Evolutionary conservation across 352 stramenopile genomes (phyloP).

Genomic region (Globisporangium spiculum): DNA sequence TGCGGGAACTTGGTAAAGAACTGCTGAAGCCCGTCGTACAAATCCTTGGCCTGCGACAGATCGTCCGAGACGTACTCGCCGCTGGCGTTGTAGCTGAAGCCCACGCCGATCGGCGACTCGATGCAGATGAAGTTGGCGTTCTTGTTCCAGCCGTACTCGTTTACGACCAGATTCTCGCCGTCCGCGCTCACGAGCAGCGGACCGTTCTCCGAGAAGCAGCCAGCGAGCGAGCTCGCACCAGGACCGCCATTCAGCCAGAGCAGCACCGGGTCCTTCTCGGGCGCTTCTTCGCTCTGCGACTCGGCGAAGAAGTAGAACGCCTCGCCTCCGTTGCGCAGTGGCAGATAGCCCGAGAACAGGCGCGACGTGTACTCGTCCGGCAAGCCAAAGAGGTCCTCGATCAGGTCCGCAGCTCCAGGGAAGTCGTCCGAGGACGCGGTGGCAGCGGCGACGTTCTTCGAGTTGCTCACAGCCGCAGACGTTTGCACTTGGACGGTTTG

Average conservation of each 20-base stretch:
- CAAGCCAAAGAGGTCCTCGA: conserved; percentile 15
- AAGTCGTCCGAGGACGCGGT: conserved; percentile 3
- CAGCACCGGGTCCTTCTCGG: conserved; percentile 90
- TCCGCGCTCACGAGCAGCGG: conserved; percentile 94
- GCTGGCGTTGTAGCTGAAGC: conserved; percentile 54
- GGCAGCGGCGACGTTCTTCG: background rate
- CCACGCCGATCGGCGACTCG: conserved; percentile 61
- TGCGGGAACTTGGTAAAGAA: conserved; percentile 54
- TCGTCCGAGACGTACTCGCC: conserved; percentile 48
- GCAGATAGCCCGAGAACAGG: conserved; percentile 21
- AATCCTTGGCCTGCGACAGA: conserved; percentile 52
- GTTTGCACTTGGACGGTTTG: background rate
- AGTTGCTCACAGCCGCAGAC: background rate
- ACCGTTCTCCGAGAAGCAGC: conserved; percentile 94
- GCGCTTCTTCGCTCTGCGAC: conserved; percentile 88
- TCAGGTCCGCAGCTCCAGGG: conserved; percentile 18
- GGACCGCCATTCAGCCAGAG: conserved; percentile 98
- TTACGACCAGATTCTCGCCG: conserved; percentile 67
- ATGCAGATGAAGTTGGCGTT: conserved; percentile 74
- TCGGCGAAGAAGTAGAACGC: conserved; percentile 95
- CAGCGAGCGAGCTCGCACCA: conserved; percentile 92
- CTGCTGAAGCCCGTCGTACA: conserved; percentile 76
- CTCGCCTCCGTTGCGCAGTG: conserved; percentile 18
- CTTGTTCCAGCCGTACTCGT: conserved; percentile 62
- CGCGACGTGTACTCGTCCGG: conserved; percentile 19